Evolutionary conservation across 169 alveolate genomes (phyloP).

Genomic region (Condylostoma magnum): DNA sequence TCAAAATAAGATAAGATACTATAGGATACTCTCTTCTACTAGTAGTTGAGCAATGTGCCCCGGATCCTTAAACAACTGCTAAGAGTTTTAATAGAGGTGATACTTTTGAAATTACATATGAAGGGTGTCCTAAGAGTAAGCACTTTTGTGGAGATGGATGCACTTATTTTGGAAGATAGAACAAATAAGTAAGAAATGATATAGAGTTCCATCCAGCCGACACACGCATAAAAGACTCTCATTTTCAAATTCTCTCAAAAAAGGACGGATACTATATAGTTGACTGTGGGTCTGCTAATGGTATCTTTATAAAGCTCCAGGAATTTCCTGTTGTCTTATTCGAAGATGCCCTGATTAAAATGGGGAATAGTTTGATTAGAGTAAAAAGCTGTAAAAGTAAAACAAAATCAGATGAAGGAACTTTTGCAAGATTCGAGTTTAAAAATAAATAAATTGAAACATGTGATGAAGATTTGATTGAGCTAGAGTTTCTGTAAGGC

Average conservation of each 20-base stretch:
- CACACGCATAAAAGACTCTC: neutral
- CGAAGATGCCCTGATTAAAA: neutral
- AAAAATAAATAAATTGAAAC: neutral
- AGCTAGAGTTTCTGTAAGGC: neutral
- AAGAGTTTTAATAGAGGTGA: slow-evolving; percentile 10
- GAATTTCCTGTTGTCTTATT: neutral
- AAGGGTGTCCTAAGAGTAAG: neutral
- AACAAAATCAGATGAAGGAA: no score
- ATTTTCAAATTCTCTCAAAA: neutral
- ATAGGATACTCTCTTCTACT: neutral
- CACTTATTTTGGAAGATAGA: neutral
- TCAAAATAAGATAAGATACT: neutral
- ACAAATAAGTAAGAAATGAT: neutral
- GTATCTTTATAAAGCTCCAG: neutral
- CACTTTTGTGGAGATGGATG: neutral
- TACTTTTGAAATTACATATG: neutral
- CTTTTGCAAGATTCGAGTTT: no score
- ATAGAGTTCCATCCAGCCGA: slow-evolving; percentile 17
- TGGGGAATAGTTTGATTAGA: neutral
- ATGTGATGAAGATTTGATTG: neutral
- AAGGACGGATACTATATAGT: neutral
- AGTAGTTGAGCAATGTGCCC: neutral
- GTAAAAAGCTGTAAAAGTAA: neutral
- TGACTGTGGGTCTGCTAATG: neutral
- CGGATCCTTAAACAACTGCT: slow-evolving; percentile 7